These are phyloP conservation scores for Tulasnella sp. DNA, from an alignment of 768 basidiomycete species.

Conservation along the genomic window DNA sequence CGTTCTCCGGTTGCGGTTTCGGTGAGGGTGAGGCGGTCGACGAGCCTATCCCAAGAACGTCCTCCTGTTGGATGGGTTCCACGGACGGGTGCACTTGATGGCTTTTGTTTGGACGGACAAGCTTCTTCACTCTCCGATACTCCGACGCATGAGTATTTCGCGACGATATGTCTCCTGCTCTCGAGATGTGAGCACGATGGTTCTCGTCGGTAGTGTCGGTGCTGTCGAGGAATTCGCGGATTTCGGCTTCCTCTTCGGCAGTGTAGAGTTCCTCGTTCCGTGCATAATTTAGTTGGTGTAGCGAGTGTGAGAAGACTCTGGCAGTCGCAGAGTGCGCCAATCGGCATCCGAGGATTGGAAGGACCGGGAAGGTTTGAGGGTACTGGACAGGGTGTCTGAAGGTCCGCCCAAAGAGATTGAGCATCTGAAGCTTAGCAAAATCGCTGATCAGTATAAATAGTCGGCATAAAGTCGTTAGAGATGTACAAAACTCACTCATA, in stretches of 20 bases:
- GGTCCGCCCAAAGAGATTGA: neutral
- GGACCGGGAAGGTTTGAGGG: neutral
- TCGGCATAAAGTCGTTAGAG: neutral
- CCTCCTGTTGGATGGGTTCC: neutral
- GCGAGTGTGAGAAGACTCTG: neutral
- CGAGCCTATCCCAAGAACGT: neutral
- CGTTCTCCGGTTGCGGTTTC: neutral
- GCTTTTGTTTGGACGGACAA: neutral
- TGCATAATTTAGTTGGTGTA: neutral
- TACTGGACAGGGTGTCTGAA: slow-evolving; percentile 3
- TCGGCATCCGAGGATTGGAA: neutral
- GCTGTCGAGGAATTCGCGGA: neutral
- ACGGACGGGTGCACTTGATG: no score
- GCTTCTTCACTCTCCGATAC: neutral
- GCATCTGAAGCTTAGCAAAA: neutral
- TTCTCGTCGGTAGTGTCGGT: neutral
- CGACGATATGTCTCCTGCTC: neutral
- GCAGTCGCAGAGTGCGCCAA: neutral
- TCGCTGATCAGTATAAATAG: neutral
- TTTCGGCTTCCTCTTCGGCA: neutral
- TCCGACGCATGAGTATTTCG: neutral
- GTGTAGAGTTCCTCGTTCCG: neutral
- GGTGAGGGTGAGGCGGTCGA: neutral
- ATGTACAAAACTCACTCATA: neutral
- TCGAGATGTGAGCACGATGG: neutral